Evolutionary conservation across 169 alveolate species (phyloP).

Genomic region (Perkinsus chesapeaki): DNA sequence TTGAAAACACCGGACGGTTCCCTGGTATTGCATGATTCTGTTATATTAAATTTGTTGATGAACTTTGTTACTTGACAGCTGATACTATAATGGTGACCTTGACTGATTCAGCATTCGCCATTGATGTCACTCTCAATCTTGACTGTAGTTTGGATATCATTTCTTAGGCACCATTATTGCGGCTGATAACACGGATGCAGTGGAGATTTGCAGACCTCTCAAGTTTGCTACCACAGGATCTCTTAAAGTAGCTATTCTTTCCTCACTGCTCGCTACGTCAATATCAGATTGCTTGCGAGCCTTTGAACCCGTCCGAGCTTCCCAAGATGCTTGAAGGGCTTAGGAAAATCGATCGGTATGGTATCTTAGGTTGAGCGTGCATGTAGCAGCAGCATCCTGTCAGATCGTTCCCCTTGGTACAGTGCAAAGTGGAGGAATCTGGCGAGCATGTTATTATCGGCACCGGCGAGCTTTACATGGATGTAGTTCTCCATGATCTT

Average conservation of each 20-base stretch:
- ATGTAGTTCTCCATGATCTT: conserved; percentile 93
- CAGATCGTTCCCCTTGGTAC: neutral
- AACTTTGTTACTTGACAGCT: too few species aligned
- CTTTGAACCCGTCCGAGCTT: conserved; percentile 94
- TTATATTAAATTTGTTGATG: too few species aligned
- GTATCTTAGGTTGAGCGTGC: conserved; percentile 82
- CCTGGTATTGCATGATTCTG: too few species aligned
- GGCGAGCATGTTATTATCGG: conserved; percentile 97
- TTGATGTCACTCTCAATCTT: too few species aligned
- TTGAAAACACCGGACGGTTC: too few species aligned
- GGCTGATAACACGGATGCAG: conserved; percentile 50
- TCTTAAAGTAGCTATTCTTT: neutral
- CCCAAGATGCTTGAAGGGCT: conserved; percentile 98
- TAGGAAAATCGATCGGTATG: conserved; percentile 67
- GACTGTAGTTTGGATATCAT: conserved; percentile 19
- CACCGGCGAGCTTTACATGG: conserved; percentile 97
- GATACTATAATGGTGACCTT: too few species aligned
- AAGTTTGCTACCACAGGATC: neutral
- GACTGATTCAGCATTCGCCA: too few species aligned
- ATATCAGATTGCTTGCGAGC: conserved; percentile 89
- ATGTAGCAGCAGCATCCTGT: neutral
- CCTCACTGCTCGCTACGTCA: conserved; percentile 39
- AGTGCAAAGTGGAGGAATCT: conserved; percentile 87
- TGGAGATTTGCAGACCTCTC: conserved; percentile 70
- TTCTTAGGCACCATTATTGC: conserved; percentile 21